Evolutionary conservation across 2,329 filamentous ascomycete genomes (phyloP).

Genomic region (Botrytis medusae): DNA sequence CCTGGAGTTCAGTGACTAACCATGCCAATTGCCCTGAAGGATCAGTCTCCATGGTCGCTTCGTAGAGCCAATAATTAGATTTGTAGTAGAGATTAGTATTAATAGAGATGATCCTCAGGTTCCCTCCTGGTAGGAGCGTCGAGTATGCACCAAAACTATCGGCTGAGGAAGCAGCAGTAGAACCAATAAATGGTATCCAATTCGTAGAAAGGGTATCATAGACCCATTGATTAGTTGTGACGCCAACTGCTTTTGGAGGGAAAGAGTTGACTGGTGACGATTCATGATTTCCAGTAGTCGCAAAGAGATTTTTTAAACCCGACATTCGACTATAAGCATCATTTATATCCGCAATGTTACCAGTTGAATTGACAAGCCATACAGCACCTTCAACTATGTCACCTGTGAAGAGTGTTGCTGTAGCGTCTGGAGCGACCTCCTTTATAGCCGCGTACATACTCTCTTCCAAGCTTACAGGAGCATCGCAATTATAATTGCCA

Average conservation of each 20-base stretch:
- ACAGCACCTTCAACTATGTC: constrained; percentile 44
- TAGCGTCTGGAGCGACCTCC: constrained; percentile 33
- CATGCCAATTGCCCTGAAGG: constrained; percentile 42
- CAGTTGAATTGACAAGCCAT: constrained; percentile 39
- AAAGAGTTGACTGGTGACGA: constrained; percentile 42
- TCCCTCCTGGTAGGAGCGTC: constrained; percentile 34
- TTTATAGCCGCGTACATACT: constrained; percentile 44
- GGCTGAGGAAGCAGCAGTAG: constrained; percentile 33
- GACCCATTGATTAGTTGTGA: constrained; percentile 41
- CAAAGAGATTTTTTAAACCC: constrained; percentile 40
- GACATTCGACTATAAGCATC: constrained; percentile 41
- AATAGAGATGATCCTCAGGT: constrained; percentile 45
- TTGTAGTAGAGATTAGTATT: constrained; percentile 47
- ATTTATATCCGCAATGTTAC: constrained; percentile 41
- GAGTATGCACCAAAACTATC: constrained; percentile 43
- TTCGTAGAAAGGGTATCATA: constrained; percentile 42
- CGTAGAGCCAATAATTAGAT: constrained; percentile 44
- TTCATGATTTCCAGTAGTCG: constrained; percentile 45
- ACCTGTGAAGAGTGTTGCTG: constrained; percentile 45
- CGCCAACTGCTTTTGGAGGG: constrained; percentile 34
- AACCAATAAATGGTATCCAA: constrained; percentile 42
- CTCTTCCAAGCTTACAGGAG: constrained; percentile 42
- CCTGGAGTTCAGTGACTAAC: constrained; percentile 43
- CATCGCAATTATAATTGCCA: constrained; percentile 44
- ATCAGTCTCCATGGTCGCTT: constrained; percentile 42